These are phyloP conservation scores for Picochlorum sp. DNA, from an alignment of 139 green algal species.

Conservation along the genomic window DNA sequence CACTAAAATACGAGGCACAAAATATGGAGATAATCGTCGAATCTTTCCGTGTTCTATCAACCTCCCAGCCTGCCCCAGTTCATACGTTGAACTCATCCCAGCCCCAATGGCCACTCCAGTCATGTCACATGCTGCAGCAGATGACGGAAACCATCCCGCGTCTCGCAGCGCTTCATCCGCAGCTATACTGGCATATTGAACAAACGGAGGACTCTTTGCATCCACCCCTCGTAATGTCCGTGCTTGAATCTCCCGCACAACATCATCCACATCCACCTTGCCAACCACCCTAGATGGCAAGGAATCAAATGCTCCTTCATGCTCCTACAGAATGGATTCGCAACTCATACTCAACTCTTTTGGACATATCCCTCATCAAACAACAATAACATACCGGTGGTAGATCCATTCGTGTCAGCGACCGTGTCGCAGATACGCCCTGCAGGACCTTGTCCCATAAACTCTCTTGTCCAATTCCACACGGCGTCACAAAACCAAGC, in stretches of 20 bases:
- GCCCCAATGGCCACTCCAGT: constrained; percentile 78
- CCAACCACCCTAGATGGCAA: constrained; percentile 54
- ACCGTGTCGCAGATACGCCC: constrained; percentile 49
- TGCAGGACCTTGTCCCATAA: constrained; percentile 59
- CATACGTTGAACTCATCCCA: constrained; percentile 76
- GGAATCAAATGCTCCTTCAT: constrained; percentile 17
- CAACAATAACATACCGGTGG: constrained; percentile 3
- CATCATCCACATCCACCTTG: constrained; percentile 11
- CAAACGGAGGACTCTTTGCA: constrained; percentile 31
- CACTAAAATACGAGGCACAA: constrained; percentile 81
- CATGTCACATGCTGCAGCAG: constrained; percentile 12
- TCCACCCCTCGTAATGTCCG: constrained; percentile 7
- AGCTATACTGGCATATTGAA: constrained; percentile 41
- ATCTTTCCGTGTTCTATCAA: constrained; percentile 33
- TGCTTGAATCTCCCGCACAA: constrained; percentile 15
- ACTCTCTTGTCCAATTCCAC: constrained; percentile 55
- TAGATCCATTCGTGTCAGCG: constrained; percentile 55
- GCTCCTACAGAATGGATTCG: not conserved
- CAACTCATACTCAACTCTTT: too few species aligned
- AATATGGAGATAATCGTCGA: constrained; percentile 75
- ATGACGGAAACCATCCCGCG: constrained; percentile 37
- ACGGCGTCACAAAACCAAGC: constrained; percentile 75
- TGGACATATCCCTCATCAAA: too few species aligned
- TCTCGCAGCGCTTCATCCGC: constrained; percentile 54
- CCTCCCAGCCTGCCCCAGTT: constrained; percentile 62